Percentiles rank a stretch among this genome's conserved stretches.
Conservation (phyloP, 2,329 filamentous ascomycete genomes). For the Trichoderma breve region DNA sequence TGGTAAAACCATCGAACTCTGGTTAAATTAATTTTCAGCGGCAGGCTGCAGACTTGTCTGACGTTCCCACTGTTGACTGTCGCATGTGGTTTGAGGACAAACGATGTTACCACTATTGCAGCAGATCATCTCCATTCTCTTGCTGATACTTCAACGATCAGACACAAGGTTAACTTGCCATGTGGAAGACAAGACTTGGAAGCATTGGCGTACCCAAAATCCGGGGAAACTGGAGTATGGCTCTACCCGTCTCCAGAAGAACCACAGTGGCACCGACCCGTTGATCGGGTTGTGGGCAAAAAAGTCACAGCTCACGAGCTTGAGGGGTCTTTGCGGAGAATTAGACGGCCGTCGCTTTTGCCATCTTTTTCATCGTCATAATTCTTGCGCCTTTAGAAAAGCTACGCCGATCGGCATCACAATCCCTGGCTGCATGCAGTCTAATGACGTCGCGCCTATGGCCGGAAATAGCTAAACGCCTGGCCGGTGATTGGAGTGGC, state of each 20-base stretch:
- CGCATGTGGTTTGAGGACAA: neutral
- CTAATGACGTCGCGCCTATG: constrained; percentile 2
- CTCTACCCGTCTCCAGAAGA: neutral
- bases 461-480: constrained; percentile 4
- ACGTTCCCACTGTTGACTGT: neutral
- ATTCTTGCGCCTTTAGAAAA: neutral
- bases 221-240: constrained; percentile 13
- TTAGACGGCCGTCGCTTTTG: neutral
- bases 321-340: neutral
- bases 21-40: neutral
- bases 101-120: neutral
- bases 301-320: neutral
- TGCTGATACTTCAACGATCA: neutral
- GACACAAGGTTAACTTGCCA: neutral
- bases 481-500: neutral
- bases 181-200: neutral
- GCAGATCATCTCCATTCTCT: neutral
- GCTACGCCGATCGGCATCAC: neutral
- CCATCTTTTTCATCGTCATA: neutral
- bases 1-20: neutral
- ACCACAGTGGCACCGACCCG: neutral
- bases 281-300: neutral
- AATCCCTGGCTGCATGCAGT: neutral
- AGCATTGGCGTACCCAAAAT: neutral
- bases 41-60: neutral